A percentile compares a stretch with the other conserved stretches of the same genome.
Evolutionary conservation across 306 rosid genomes (phyloP).

Genomic region (Mucuna pruriens): DNA sequence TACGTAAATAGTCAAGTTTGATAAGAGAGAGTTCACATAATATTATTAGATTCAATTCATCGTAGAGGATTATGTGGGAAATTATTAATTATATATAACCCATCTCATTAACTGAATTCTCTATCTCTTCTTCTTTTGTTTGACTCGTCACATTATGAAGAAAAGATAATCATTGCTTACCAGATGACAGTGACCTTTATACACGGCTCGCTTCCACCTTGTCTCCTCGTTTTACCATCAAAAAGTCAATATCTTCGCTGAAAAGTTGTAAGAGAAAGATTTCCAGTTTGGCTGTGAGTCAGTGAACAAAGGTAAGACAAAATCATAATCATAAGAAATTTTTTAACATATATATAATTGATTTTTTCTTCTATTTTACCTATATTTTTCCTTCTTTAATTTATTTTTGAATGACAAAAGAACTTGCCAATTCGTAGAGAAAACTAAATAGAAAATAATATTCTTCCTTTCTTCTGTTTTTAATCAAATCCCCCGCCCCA

Average conservation of each 20-base stretch:
- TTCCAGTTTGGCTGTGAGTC: background rate
- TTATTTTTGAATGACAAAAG: background rate
- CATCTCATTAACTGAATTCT: too few species aligned
- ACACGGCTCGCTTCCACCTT: slow-evolving; percentile 44
- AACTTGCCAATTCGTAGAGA: background rate
- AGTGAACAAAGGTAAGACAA: background rate
- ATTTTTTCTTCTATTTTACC: background rate
- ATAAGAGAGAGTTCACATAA: too few species aligned
- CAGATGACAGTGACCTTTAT: slow-evolving; percentile 45
- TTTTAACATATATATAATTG: background rate
- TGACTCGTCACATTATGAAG: background rate
- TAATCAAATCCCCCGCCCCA: background rate
- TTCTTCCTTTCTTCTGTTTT: background rate
- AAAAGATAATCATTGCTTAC: slow-evolving; percentile 29
- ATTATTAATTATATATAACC: too few species aligned
- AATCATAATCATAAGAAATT: too few species aligned
- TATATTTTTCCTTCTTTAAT: too few species aligned
- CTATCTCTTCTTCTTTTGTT: too few species aligned
- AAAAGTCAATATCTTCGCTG: slow-evolving; percentile 38
- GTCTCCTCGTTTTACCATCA: slow-evolving; percentile 20
- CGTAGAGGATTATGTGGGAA: too few species aligned
- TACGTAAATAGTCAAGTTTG: background rate
- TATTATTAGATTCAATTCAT: too few species aligned
- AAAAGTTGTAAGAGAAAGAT: slow-evolving; percentile 36
- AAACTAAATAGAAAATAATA: background rate